Conservation (phyloP, 305 asterid species). For the Solanum chacoense region DNA sequence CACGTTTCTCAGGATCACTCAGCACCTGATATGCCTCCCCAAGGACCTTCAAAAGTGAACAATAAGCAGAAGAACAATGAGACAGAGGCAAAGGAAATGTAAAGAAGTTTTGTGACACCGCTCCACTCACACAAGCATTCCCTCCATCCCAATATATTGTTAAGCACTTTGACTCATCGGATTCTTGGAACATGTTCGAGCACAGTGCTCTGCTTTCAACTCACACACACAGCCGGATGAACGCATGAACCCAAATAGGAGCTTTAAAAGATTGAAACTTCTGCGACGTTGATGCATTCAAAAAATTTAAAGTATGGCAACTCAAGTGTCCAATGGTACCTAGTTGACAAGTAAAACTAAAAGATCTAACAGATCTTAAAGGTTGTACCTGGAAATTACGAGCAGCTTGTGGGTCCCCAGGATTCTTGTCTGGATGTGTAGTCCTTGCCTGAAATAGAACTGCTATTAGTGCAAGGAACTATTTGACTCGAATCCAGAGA, state of each 20-base stretch:
- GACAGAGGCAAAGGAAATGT: background rate
- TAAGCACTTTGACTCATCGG: background rate
- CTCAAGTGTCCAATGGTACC: background rate
- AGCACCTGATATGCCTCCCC: constrained; percentile 90
- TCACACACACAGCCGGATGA: background rate
- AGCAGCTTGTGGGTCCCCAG: constrained; percentile 74
- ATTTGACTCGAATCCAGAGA: background rate
- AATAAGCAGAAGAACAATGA: background rate
- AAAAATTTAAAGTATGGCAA: background rate
- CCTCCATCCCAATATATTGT: background rate
- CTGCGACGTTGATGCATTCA: background rate
- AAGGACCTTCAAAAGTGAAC: constrained; percentile 39
- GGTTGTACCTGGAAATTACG: constrained; percentile 54
- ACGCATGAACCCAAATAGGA: background rate
- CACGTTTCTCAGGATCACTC: constrained; percentile 66
- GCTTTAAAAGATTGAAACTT: background rate
- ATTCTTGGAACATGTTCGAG: background rate
- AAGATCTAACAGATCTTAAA: background rate
- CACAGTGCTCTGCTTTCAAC: background rate
- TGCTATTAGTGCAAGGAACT: background rate
- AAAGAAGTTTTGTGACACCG: background rate
- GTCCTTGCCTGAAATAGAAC: constrained; percentile 47
- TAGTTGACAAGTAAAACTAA: background rate
- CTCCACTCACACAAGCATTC: background rate
- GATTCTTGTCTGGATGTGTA: constrained; percentile 81